Conservation (phyloP, 2,329 filamentous ascomycete genomes). For the Periconia macrospinosa region DNA sequence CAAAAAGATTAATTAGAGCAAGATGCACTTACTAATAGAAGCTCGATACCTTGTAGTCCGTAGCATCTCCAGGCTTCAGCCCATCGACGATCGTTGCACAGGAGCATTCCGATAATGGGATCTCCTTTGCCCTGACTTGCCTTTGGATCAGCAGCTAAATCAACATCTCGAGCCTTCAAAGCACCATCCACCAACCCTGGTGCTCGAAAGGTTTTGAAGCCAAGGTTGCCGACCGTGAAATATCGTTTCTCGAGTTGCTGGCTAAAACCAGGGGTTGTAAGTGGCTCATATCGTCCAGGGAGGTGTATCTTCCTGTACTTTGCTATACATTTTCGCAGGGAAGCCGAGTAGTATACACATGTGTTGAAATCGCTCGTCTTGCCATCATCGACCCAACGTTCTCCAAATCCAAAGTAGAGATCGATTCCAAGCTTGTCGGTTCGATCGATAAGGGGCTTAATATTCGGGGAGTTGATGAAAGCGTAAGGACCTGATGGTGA, state of each 20-base stretch:
- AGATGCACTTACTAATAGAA: not conserved
- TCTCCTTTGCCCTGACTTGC: not conserved
- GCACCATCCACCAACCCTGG: not conserved
- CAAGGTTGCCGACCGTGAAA: not conserved
- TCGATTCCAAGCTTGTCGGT: not conserved
- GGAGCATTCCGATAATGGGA: not conserved
- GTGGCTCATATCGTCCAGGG: not conserved
- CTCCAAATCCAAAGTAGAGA: not conserved
- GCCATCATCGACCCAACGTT: not conserved
- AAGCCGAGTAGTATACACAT: not conserved
- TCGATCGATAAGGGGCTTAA: not conserved
- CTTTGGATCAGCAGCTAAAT: not conserved
- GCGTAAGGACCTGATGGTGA: not conserved
- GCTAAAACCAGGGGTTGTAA: not conserved
- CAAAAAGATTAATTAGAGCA: not conserved
- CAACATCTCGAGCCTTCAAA: not conserved
- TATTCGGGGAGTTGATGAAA: not conserved
- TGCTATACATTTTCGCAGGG: not conserved
- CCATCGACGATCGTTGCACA: not conserved
- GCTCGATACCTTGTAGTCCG: not conserved
- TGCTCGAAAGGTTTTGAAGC: not conserved
- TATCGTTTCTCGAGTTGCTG: not conserved
- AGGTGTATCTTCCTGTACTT: not conserved
- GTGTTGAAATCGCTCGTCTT: not conserved
- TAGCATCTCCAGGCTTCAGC: not conserved